Base-by-base conservation (phyloP, 768 basidiomycete genomes). In the Cystobasidium tubakii region DNA sequence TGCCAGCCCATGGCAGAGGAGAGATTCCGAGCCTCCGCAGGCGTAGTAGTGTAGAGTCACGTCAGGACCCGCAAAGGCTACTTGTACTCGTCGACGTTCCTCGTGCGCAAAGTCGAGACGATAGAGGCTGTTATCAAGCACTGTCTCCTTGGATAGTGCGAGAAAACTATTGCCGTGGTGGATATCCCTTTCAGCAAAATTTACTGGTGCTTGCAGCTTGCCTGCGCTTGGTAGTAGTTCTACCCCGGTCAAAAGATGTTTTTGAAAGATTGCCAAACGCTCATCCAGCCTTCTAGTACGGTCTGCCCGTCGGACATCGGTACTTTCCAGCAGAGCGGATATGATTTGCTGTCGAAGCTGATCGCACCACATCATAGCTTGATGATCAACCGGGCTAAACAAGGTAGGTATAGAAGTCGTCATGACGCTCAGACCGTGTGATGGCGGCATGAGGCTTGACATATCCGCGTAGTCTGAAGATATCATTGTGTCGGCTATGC, bases 321-420 rank as follows among this genome's bases (percentile, higher is more conserved):
- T 75, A 64, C 77, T 77, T 1, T 70, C 23, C 10, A 77, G 62
- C 19, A 79, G 3, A 19, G 66, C 70, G 21, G 74, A 23, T 0
- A 76, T 77, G 21, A 78, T 50, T 13, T 33, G 74, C 77, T 80
- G 91, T 46, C 96, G 88, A 12, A 97, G 88, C 82, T 99, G 96
- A 81, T 97, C 91, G 79, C 96, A 98, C 96, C 96, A 99, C 2
- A 98, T 92, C 87, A 97, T 94, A 74, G 91, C 94, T 50, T 88
- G 88, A 80, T 99, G 96, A 29, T 94, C 95, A 3, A 97, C 90
- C 1, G 92, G 91, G 1, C 94, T 91, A 90, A 93, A 95, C 1
- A 88, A 86, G n/a, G 91, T 91, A 62, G 94, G 90, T 29, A 98
- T 83, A 0, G 88, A 89, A 36, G 90, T 90, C 0, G 92, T 90